These are phyloP conservation scores for Candida insectalens DNA, from an alignment of 805 yeast genomes.

Conservation along the genomic window DNA sequence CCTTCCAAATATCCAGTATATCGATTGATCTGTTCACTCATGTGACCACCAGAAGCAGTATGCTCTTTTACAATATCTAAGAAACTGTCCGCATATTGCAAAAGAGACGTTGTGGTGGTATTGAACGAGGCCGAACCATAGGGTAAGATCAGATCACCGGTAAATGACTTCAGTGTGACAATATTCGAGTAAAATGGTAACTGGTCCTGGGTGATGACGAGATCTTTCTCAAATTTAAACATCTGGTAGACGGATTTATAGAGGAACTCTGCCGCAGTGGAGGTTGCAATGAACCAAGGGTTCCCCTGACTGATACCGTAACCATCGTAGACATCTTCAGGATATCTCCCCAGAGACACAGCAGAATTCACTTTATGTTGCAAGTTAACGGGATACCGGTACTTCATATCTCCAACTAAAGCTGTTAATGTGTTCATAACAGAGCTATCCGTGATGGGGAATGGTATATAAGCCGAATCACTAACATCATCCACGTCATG, in stretches of 20 bases:
- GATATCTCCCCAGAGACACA: constrained; percentile 65
- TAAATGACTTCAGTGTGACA: constrained; percentile 14
- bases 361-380: constrained; percentile 45
- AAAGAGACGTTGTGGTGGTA: constrained; percentile 33
- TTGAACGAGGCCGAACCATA: constrained; percentile 35
- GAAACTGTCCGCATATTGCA: constrained; percentile 59
- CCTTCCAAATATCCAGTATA: constrained; percentile 82
- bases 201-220: constrained; percentile 25
- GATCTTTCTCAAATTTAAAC: constrained; percentile 29
- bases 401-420: constrained; percentile 58
- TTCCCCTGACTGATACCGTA: constrained; percentile 65
- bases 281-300: constrained; percentile 86
- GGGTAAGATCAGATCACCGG: constrained; percentile 14
- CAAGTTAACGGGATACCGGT: constrained; percentile 68
- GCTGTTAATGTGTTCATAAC: constrained; percentile 55
- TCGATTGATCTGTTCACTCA: constrained; percentile 85
- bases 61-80: constrained; percentile 49
- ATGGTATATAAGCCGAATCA: constrained; percentile 41
- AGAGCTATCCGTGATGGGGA: constrained; percentile 46
- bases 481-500: constrained; percentile 30
- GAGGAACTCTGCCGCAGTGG: constrained; percentile 56
- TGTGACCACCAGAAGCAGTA: constrained; percentile 54
- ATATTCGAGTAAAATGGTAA: constrained; percentile 13
- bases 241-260: constrained; percentile 44
- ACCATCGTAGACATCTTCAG: constrained; percentile 87